Base-by-base conservation (phyloP, 2,329 filamentous ascomycete species). In the Phialemonium atrogriseum region DNA sequence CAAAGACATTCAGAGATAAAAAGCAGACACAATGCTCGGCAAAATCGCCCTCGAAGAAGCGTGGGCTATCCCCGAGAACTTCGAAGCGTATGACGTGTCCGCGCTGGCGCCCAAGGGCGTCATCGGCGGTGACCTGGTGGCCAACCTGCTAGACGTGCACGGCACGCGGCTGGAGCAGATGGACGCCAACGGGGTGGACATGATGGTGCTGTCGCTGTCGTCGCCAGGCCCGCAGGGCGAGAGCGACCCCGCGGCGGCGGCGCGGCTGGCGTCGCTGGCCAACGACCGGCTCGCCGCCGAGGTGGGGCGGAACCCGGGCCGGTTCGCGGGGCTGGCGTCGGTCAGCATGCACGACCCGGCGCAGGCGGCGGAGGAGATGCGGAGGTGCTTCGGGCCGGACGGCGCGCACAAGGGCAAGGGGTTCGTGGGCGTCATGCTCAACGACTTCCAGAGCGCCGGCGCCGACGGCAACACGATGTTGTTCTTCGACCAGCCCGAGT, bases 341-440 rank as follows among this genome's bases (percentile, higher is more conserved):
- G 35, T 43, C 21, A 45, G 40, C 31, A 41, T 44, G 36, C 42
- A 47, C 28, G 41, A 45, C 29, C 33, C 40, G 9, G 40, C 24
- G n/a, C 36, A 40, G 29, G 42, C 40, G 5, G 38, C 24, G 10
- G 30, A 12, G 27, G 72, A 76, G 39, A 56, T 76, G 3, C 49
- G 51, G 26, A 60, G 71, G 30, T 73, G 67, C 31, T 68, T 80
- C 5, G n/a, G n/a, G n/a, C n/a, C n/a, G n/a, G n/a, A n/a, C n/a
- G n/a, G n/a, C n/a, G n/a, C n/a, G n/a, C 67, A 56, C 2, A 35
- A 34, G 19, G 51, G 75, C 37, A 58, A 68, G 29, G 73, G 74
- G n/a, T 80, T 80, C 57, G 66, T 73, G 37, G 76, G 77, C 3
- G 73, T 65, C 4, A 54, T 81, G 5, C 63, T 81, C 27, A 77